Conservation (phyloP, 257 asterid species). For the Thymus quinquecostatus region DNA sequence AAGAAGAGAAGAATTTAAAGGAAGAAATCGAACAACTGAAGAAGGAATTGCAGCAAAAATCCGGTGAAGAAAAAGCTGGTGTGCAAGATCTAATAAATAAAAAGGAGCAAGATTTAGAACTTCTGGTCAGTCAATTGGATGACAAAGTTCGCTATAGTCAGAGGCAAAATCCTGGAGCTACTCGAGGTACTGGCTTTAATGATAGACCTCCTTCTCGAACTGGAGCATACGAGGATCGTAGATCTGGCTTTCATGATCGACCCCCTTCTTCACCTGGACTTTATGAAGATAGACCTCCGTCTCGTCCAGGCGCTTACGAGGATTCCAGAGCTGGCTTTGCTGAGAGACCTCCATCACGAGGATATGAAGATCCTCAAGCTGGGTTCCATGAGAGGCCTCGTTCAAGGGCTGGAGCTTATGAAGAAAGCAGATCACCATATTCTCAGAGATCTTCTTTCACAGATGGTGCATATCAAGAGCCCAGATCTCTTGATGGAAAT, state of each 20-base stretch:
- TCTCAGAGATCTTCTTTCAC: conserved; percentile 41
- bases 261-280: conserved; percentile 42
- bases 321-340: conserved; percentile 42
- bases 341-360: conserved; percentile 52
- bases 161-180: conserved; percentile 81
- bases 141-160: conserved; percentile 81
- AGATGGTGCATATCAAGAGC: conserved; percentile 55
- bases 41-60: conserved; percentile 49
- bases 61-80: conserved; percentile 51
- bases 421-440: conserved; percentile 61
- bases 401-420: conserved; percentile 65
- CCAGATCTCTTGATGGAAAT: conserved; percentile 57
- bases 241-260: conserved; percentile 44
- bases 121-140: conserved; percentile 71
- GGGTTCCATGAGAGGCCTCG: conserved; percentile 57
- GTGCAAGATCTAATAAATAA: conserved; percentile 50
- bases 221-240: conserved; percentile 52
- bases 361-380: conserved; percentile 45
- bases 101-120: conserved; percentile 70
- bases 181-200: conserved; percentile 52
- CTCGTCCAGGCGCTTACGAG: conserved; percentile 39
- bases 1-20: conserved; percentile 83
- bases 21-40: conserved; percentile 74
- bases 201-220: conserved; percentile 54
- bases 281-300: conserved; percentile 49